Evolutionary conservation across 306 rosid species (phyloP), one percentile per base, ranked within the genome.

Genomic region (Cucumis melo): DNA sequence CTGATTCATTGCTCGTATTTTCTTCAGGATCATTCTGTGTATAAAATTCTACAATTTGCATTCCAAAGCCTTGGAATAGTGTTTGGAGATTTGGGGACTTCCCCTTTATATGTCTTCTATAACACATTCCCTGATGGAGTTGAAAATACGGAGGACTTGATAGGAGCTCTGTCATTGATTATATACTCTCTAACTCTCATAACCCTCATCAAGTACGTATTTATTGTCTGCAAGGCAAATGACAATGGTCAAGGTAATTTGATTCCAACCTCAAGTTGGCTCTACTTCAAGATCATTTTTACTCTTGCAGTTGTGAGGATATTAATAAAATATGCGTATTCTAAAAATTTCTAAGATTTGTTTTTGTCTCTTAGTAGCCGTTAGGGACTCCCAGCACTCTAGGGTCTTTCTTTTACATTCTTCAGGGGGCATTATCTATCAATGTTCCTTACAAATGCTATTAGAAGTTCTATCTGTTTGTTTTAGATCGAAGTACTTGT

Each of bases 51-150:
- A 80, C 93, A 93, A 85, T 88, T 89, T 80, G 96, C 98, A 44
- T 94, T 84, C 84, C 98, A 94, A 81, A 94, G 98, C 80, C 98
- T 94, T 67, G 98, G 98, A 21, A 97, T 94, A 78, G 98, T 94
- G 66, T 94, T 81, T 72, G 98, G 98, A 76, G 98, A 94, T 84
- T 86, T 94, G 86, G 98, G 98, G 63, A 91, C 98, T 62, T 94
- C 98, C 20, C 98, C 98, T 5, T 86, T 94, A 81, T 94, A 94
- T 51, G 98, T 94, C 70, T 94, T 94, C 86, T 87, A 90, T 86
- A 94, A 94, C 73, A 94, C 93, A 55, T 94, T 92, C 83, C 96
- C 98, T 62, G 82, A 29, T 36, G 85, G 87, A 71, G 86, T 91
- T 63, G 59, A 85, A 19, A 89, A 94, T 78, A 81, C 81, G 5